Evolutionary conservation across 2,329 filamentous ascomycete genomes (phyloP), one percentile per base, ranked within the genome.

Genomic region (Apiospora malaysiana): DNA sequence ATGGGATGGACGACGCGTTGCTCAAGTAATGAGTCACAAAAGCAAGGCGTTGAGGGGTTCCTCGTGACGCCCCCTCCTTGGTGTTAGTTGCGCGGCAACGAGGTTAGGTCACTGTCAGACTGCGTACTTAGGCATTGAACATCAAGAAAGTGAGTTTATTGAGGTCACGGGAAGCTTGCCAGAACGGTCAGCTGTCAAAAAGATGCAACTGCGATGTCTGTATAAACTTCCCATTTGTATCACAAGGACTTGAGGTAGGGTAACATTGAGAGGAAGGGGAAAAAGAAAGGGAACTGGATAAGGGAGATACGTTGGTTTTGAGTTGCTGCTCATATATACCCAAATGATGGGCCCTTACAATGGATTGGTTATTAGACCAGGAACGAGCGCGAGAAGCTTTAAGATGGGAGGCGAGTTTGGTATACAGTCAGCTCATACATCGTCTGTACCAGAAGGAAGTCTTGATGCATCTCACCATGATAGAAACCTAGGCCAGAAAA

Each of bases 1-100:
- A n/a, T 21, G 18, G 12, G 56, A 63, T 32, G 40, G 32, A 2
- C 56, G 32, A 63, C 56, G 56, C 56, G 56, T 63, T 32, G 56
- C 56, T 63, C 37, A 32, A 37, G 25, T 23, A 12, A 63, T 63
- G 56, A 63, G 56, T 63, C 56, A 63, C 56, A 14, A 63, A 5
- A 6, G 9, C 7, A 37, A 59, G 3, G 51, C 51, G 10, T 27
- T 21, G 18, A 10, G 32, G 4, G 3, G 27, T n/a, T 18, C 51
- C 51, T 59, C 27, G 27, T 59, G 51, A 59, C 32, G 51, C 25
- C 49, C 47, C 49, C 49, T 56, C 25, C 5, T 32, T 16, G 27
- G 46, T 49, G n/a, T 21, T 32, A 32, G 49, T 56, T 32, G 49
- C 49, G 18, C 49, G 25, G 49, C 25, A 56, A 56, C 49, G 25